Evolutionary conservation across 2,329 filamentous ascomycete species (phyloP).

Genomic region (Trichophyton rubrum): DNA sequence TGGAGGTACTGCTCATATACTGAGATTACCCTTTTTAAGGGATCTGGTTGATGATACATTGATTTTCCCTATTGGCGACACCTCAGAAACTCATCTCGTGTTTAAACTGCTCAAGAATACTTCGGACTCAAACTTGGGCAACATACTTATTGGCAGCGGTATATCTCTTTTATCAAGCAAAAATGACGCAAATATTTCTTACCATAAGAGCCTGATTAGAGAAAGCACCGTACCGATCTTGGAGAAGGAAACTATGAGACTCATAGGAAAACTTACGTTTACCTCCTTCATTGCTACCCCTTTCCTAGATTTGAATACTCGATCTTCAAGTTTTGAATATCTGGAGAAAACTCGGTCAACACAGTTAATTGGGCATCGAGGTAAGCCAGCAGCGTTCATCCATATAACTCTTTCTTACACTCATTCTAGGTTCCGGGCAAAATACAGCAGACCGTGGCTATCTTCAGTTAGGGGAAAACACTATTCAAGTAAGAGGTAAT

Average conservation of each 20-base stretch:
- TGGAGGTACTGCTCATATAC: neutral
- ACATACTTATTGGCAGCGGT: constrained; percentile 18
- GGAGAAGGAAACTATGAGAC: constrained; percentile 18
- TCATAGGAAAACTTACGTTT: constrained; percentile 25
- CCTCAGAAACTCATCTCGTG: constrained; percentile 9
- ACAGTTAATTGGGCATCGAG: constrained; percentile 26
- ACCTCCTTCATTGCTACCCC: constrained; percentile 23
- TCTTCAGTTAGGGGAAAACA: constrained; percentile 31
- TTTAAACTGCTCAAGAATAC: constrained; percentile 12
- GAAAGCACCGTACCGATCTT: constrained; percentile 25
- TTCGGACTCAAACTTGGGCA: constrained; percentile 9
- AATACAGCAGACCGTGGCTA: constrained; percentile 19
- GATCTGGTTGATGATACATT: constrained; percentile 16
- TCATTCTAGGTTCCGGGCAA: constrained; percentile 14
- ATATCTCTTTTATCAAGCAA: constrained; percentile 19
- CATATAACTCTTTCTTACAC: neutral
- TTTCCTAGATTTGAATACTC: constrained; percentile 12
- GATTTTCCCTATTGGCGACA: constrained; percentile 14
- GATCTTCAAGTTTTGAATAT: neutral
- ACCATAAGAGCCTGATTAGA: constrained; percentile 24
- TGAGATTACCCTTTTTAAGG: constrained; percentile 18
- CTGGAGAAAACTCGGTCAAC: neutral
- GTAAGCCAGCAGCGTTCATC: constrained; percentile 9
- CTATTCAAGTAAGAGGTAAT: constrained; percentile 18
- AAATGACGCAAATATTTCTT: constrained; percentile 17